Conservation (phyloP, 106 monocot species). For the Posidonia australis region DNA sequence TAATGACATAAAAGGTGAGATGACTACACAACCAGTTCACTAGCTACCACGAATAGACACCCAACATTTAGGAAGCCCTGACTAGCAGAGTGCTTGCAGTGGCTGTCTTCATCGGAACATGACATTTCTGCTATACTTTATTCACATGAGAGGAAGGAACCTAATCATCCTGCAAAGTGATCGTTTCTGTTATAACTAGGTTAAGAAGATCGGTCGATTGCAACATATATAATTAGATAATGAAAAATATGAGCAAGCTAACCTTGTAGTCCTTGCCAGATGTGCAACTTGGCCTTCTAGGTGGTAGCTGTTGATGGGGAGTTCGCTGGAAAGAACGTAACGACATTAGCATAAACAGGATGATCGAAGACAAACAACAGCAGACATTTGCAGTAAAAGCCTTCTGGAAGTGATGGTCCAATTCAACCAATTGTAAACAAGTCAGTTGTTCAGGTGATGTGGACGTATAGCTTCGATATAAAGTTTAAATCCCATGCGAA, state of each 20-base stretch:
- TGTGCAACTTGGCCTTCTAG: constrained; percentile 57
- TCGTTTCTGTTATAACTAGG: neutral
- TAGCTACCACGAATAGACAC: neutral
- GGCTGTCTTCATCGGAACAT: neutral
- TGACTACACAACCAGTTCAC: neutral
- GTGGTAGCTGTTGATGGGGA: constrained; percentile 66
- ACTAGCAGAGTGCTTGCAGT: neutral
- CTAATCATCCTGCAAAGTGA: constrained; percentile 5
- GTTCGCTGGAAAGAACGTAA: constrained; percentile 35
- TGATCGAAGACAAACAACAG: too few relatives aligned
- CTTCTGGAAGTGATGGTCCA: too few relatives aligned
- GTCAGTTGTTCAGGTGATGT: too few relatives aligned
- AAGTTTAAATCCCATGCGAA: too few relatives aligned
- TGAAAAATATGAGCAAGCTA: neutral
- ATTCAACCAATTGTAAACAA: too few relatives aligned
- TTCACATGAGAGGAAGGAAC: neutral
- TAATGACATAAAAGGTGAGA: neutral
- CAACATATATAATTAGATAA: neutral
- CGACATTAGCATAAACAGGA: neutral
- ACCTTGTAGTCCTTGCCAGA: constrained; percentile 24
- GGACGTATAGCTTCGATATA: too few relatives aligned
- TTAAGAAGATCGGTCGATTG: neutral
- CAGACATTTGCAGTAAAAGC: too few relatives aligned
- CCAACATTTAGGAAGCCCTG: too few relatives aligned
- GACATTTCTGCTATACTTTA: neutral